Percentiles rank a stretch among this genome's conserved stretches.
phyloP scores from a whole-genome alignment of 2,329 filamentous ascomycete species.

The Coniochaeta sp. region DNA sequence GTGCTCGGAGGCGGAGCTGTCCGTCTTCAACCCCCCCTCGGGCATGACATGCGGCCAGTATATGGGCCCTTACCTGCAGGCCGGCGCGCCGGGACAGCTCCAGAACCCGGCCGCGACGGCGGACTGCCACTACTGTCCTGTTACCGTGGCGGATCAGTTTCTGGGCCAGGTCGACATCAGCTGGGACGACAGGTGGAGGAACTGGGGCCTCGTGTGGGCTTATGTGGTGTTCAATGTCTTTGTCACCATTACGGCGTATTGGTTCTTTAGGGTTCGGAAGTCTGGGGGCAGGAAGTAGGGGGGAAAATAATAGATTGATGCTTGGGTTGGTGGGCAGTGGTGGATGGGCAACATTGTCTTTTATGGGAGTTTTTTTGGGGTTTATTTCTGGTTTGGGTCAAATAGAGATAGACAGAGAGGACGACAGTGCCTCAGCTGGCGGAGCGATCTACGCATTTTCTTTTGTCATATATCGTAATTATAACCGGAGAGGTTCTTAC shows the following conservation, averaged over 20 bases:
- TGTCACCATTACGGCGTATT: conserved; percentile 54
- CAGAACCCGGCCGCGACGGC: conserved; percentile 48
- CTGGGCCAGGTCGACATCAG: conserved; percentile 36
- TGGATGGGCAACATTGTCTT: no score
- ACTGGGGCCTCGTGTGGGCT: conserved; percentile 63
- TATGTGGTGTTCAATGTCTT: conserved; percentile 58
- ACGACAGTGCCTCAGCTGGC: not conserved
- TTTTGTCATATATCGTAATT: not conserved
- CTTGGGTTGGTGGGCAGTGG: not conserved
- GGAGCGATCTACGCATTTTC: not conserved
- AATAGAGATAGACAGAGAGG: no score
- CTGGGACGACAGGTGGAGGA: conserved; percentile 55
- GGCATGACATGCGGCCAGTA: conserved; percentile 59
- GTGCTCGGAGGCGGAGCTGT: conserved; percentile 50
- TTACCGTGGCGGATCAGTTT: conserved; percentile 54
- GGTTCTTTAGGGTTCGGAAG: conserved; percentile 46
- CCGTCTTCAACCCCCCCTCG: conserved; percentile 55
- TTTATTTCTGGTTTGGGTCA: no score
- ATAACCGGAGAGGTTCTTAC: no score
- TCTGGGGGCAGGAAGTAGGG: conserved; percentile 7
- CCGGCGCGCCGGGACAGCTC: conserved; percentile 45
- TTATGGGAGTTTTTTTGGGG: not conserved
- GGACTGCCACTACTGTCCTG: conserved; percentile 60
- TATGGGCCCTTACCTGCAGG: conserved; percentile 45
- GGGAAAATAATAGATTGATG: not conserved